Conservation (phyloP, 331 rosid genomes). For the Phaseolus coccineus region DNA sequence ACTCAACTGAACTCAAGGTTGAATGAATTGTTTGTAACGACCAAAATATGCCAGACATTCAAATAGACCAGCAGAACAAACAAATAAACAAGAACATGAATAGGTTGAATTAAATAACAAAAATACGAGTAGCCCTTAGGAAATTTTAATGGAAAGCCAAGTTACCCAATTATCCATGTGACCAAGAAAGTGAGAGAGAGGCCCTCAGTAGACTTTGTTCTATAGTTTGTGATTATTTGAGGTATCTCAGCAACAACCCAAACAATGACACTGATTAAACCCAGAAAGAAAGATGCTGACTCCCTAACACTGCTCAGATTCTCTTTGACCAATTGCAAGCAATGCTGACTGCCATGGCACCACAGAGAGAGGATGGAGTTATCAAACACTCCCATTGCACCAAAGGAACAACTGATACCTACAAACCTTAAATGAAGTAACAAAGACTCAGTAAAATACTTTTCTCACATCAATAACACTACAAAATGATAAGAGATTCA, state of each 20-base stretch:
- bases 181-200: slow-evolving; percentile 75
- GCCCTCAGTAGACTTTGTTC: slow-evolving; percentile 70
- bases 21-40: not conserved
- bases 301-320: slow-evolving; percentile 53
- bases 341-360: slow-evolving; percentile 54
- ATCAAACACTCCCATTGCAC: slow-evolving; percentile 53
- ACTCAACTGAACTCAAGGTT: slow-evolving; percentile 13
- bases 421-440: slow-evolving; percentile 27
- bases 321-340: slow-evolving; percentile 56
- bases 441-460: slow-evolving; percentile 1
- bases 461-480: slow-evolving; percentile 13
- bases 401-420: slow-evolving; percentile 35
- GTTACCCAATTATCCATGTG: slow-evolving; percentile 85
- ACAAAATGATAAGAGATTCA: slow-evolving; percentile 16
- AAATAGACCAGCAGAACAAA: slow-evolving; percentile 27
- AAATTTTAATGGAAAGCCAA: not conserved
- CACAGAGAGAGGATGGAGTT: slow-evolving; percentile 35
- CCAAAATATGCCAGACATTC: slow-evolving; percentile 24
- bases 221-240: slow-evolving; percentile 73
- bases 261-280: slow-evolving; percentile 64
- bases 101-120: not conserved
- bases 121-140: slow-evolving; percentile 5
- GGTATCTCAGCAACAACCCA: slow-evolving; percentile 94
- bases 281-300: slow-evolving; percentile 63
- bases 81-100: slow-evolving; percentile 10